These are phyloP conservation scores for Phytophthora citricola DNA, from an alignment of 352 stramenopile species.

Conservation along the genomic window DNA sequence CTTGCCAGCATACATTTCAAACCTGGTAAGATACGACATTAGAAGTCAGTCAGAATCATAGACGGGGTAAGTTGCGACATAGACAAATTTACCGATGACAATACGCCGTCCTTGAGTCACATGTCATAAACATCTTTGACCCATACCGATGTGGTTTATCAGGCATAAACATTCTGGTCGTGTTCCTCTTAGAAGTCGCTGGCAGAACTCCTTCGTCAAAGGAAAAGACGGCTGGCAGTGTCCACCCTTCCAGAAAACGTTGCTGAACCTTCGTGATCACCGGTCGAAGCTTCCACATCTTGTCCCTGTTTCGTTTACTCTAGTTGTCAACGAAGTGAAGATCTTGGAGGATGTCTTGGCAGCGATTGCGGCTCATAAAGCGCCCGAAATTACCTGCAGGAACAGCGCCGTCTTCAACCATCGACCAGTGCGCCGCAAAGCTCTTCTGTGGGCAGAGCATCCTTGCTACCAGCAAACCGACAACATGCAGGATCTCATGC, in stretches of 20 bases:
- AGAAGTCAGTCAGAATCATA: not conserved
- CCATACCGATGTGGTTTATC: constrained; percentile 22
- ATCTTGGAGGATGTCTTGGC: no score
- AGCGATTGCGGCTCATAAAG: no score
- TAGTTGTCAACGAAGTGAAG: no score
- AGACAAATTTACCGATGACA: not conserved
- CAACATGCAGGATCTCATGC: no score
- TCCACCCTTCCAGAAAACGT: not conserved
- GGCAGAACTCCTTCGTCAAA: constrained; percentile 41
- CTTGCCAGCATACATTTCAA: not conserved
- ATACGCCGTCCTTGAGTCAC: constrained; percentile 10
- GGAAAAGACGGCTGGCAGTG: constrained; percentile 12
- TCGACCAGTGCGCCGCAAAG: no score
- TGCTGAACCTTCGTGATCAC: no score
- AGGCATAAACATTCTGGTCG: constrained; percentile 36
- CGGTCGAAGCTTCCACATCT: no score
- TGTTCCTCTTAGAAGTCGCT: constrained; percentile 31
- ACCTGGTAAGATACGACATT: not conserved
- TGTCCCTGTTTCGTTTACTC: no score
- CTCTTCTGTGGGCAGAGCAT: no score
- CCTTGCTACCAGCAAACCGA: no score
- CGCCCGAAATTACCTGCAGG: no score
- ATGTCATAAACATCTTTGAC: constrained; percentile 21
- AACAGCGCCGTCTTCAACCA: no score
- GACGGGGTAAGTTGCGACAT: not conserved